A percentile compares a stretch with the other conserved stretches of the same genome.
These are phyloP conservation scores for Fusarium graminum DNA, from an alignment of 2,329 filamentous ascomycete species.

Conservation along the genomic window DNA sequence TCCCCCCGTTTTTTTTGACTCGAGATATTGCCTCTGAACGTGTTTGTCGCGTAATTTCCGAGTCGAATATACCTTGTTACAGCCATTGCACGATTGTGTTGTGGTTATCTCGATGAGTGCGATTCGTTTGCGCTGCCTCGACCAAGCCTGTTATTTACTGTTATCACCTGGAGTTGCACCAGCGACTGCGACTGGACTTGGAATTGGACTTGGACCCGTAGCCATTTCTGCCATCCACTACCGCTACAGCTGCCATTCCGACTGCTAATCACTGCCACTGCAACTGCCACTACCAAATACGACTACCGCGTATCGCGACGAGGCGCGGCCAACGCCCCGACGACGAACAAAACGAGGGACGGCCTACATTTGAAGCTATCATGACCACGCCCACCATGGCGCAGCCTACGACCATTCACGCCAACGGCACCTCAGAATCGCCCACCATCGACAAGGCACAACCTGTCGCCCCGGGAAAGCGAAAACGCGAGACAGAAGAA, in stretches of 20 bases:
- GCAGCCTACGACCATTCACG: constrained; percentile 56
- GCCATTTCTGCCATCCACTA: constrained; percentile 51
- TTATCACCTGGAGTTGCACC: constrained; percentile 56
- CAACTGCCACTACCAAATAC: constrained; percentile 45
- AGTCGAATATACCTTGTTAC: constrained; percentile 41
- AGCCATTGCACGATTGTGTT: constrained; percentile 51
- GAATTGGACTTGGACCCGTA: constrained; percentile 23
- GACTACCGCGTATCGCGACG: constrained; percentile 58
- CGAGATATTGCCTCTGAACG: constrained; percentile 42
- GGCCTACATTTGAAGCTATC: constrained; percentile 40
- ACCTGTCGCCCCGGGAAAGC: constrained; percentile 61
- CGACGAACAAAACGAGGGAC: constrained; percentile 35
- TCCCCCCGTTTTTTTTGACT: constrained; percentile 49
- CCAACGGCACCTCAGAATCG: constrained; percentile 59
- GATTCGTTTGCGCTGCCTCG: constrained; percentile 52
- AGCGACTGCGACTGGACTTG: constrained; percentile 48
- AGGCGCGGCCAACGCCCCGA: constrained; percentile 53
- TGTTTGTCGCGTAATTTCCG: constrained; percentile 44
- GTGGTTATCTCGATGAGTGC: constrained; percentile 52
- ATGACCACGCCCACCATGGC: constrained; percentile 55
- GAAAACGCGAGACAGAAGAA: constrained; percentile 66
- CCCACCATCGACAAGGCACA: constrained; percentile 51
- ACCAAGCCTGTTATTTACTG: constrained; percentile 51
- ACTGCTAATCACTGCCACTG: constrained; percentile 51
- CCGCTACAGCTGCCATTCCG: constrained; percentile 50